Conservation (phyloP, 805 yeast species). For the Candida patagonica region DNA sequence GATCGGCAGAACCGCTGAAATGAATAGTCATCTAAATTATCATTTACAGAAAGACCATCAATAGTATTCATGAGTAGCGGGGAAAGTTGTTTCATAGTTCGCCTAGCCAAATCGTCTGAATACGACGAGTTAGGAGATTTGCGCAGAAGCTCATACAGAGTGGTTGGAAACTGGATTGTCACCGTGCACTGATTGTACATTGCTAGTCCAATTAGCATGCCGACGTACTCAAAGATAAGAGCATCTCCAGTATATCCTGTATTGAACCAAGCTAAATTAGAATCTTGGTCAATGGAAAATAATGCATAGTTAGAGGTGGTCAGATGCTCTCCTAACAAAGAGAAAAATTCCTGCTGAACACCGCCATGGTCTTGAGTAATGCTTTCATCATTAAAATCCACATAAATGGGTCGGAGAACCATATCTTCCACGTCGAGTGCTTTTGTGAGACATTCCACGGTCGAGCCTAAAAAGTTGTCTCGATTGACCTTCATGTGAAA, state of each 20-base stretch:
- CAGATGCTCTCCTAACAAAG: slow-evolving; percentile 16
- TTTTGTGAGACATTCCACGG: slow-evolving; percentile 7
- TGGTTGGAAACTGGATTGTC: slow-evolving; percentile 20
- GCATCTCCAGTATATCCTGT: slow-evolving; percentile 15
- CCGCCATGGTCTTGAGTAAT: slow-evolving; percentile 27
- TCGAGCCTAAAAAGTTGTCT: slow-evolving; percentile 14
- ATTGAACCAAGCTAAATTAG: slow-evolving; percentile 20
- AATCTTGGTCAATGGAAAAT: slow-evolving; percentile 11
- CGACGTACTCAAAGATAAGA: slow-evolving; percentile 17
- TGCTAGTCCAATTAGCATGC: slow-evolving; percentile 24
- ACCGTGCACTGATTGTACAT: slow-evolving; percentile 24
- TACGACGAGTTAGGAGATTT: not conserved
- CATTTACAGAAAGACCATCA: not conserved
- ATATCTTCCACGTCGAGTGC: slow-evolving; percentile 10
- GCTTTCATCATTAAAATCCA: slow-evolving; percentile 21
- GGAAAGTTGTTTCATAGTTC: not conserved
- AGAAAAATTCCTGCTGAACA: slow-evolving; percentile 24
- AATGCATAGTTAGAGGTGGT: slow-evolving; percentile 15
- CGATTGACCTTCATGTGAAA: slow-evolving; percentile 17
- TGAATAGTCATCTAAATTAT: slow-evolving; percentile 1
- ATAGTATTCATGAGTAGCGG: not conserved
- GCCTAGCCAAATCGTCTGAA: not conserved
- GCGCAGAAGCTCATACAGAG: slow-evolving; percentile 15
- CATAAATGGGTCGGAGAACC: slow-evolving; percentile 20
- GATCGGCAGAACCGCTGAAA: slow-evolving; percentile 14